Evolutionary conservation across 768 basidiomycete genomes (phyloP).

Genomic region (Agrocybe chaxingu): DNA sequence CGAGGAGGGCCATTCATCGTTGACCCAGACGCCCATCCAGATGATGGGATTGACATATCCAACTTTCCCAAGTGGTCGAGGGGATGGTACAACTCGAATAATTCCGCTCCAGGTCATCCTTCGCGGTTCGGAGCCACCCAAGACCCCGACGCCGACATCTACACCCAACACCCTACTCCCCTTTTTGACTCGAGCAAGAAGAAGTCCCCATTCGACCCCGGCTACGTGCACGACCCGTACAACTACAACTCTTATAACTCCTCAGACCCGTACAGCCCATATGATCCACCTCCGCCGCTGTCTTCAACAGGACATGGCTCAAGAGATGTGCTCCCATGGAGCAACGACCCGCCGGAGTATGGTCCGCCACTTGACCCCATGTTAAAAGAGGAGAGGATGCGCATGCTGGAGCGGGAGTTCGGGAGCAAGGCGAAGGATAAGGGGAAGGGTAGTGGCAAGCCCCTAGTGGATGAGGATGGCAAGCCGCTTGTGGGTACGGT

Average conservation of each 20-base stretch:
- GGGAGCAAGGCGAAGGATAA: slow-evolving; percentile 35
- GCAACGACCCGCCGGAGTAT: slow-evolving; percentile 41
- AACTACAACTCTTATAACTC: slow-evolving; percentile 20
- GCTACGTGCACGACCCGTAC: slow-evolving; percentile 26
- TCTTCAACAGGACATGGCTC: slow-evolving; percentile 39
- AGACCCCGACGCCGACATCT: slow-evolving; percentile 17
- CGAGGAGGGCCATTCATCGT: slow-evolving; percentile 18
- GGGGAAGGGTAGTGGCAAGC: slow-evolving; percentile 20
- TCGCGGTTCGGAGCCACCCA: not conserved
- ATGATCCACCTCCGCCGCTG: slow-evolving; percentile 24
- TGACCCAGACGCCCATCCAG: slow-evolving; percentile 17
- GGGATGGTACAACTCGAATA: slow-evolving; percentile 49
- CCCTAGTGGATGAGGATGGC: slow-evolving; percentile 40
- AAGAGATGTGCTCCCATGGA: slow-evolving; percentile 52
- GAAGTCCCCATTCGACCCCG: slow-evolving; percentile 32
- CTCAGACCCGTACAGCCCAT: slow-evolving; percentile 29
- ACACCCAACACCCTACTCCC: slow-evolving; percentile 24
- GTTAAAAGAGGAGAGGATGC: slow-evolving; percentile 66
- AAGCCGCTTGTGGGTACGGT: slow-evolving; percentile 57
- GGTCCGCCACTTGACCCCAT: slow-evolving; percentile 38
- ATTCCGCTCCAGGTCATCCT: slow-evolving; percentile 6
- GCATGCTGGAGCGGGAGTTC: slow-evolving; percentile 72
- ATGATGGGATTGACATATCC: slow-evolving; percentile 53
- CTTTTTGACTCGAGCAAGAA: slow-evolving; percentile 18
- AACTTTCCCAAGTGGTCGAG: slow-evolving; percentile 65